A percentile compares a stretch with the other conserved stretches of the same genome.
These are phyloP conservation scores for Chamaecrista fasciculata DNA, from an alignment of 306 rosid species.

Conservation along the genomic window DNA sequence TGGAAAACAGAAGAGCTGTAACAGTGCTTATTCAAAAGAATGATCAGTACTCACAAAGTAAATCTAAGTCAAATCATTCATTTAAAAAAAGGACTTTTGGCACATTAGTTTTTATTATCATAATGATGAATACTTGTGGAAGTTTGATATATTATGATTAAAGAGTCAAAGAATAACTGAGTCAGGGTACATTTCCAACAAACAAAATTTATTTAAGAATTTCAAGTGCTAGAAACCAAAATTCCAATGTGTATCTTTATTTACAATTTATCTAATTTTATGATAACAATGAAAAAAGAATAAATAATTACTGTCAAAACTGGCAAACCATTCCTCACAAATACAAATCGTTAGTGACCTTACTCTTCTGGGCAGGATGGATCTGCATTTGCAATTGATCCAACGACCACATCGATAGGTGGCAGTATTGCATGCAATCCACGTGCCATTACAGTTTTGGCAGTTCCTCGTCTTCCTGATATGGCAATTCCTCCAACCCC, in stretches of 20 bases:
- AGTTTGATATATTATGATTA: background rate
- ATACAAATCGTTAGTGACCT: slow-evolving; percentile 41
- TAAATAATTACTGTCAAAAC: background rate
- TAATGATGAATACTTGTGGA: background rate
- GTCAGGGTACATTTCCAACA: background rate
- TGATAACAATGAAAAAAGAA: background rate
- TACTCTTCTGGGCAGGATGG: slow-evolving; percentile 86
- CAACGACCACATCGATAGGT: slow-evolving; percentile 83
- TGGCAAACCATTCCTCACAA: background rate
- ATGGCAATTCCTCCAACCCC: slow-evolving; percentile 93
- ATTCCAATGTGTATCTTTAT: background rate
- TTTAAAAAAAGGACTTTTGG: background rate
- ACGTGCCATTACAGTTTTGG: slow-evolving; percentile 93
- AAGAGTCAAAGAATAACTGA: background rate
- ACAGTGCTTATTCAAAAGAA: background rate
- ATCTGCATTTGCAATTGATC: slow-evolving; percentile 93
- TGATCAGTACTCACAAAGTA: background rate
- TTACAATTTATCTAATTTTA: background rate
- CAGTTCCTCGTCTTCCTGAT: slow-evolving; percentile 90
- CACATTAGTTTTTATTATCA: background rate
- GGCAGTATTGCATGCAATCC: slow-evolving; percentile 90
- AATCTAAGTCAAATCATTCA: background rate
- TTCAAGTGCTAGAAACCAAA: background rate
- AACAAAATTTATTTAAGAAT: background rate
- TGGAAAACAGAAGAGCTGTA: background rate